Evolutionary conservation across 208 protist species (phyloP).

Genomic region (Crithidia fasciculata): DNA sequence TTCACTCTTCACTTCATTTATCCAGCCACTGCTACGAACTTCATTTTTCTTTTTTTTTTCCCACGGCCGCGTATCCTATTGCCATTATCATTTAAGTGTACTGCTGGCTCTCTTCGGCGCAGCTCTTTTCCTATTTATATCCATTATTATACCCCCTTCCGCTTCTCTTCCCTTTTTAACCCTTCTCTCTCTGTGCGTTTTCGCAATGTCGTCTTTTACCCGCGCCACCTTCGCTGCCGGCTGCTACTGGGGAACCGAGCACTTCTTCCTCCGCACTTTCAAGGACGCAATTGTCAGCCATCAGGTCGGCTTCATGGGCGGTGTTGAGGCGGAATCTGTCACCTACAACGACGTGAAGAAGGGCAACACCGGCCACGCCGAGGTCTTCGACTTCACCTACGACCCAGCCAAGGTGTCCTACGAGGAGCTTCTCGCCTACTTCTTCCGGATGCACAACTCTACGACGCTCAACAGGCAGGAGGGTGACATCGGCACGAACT

Average conservation of each 20-base stretch:
- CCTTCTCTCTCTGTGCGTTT: background rate
- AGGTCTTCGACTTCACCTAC: conserved; percentile 93
- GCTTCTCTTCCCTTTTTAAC: too few species aligned
- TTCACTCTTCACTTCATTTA: too few species aligned
- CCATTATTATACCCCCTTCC: too few species aligned
- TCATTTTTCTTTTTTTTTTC: too few species aligned
- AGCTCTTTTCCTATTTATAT: too few species aligned
- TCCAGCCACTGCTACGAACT: too few species aligned
- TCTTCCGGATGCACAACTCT: conserved; percentile 96
- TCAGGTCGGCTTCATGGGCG: conserved; percentile 92
- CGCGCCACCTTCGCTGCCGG: conserved; percentile 89
- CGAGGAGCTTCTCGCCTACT: conserved; percentile 89
- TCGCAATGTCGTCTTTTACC: conserved; percentile 25
- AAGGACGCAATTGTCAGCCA: conserved; percentile 72
- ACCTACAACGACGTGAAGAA: conserved; percentile 94
- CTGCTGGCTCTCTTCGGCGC: too few species aligned
- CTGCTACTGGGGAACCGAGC: conserved; percentile 95
- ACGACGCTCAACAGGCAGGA: conserved; percentile 93
- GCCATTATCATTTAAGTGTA: too few species aligned
- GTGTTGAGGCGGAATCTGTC: conserved; percentile 32
- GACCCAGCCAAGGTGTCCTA: conserved; percentile 86
- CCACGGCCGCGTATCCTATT: too few species aligned
- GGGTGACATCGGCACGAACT: conserved; percentile 94
- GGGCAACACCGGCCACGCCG: conserved; percentile 93
- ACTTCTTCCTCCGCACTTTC: conserved; percentile 89